Conservation (phyloP, 345 rosid genomes). For the Pistacia vera region DNA sequence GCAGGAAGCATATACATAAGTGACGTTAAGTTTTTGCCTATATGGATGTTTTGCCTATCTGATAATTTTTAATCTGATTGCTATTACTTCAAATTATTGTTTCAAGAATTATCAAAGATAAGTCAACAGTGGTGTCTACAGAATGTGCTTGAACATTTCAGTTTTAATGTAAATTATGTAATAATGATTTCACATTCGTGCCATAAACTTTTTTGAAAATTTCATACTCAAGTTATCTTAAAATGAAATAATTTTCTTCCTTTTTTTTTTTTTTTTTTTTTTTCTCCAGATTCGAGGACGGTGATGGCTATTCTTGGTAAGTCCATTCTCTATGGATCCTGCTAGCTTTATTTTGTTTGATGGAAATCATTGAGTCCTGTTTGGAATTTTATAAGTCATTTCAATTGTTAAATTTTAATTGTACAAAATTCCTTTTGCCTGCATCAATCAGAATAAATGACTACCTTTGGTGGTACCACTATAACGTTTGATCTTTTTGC, state of each 20-base stretch:
- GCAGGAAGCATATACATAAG: neutral
- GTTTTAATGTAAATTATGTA: neutral
- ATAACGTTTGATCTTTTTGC: neutral
- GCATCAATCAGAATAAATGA: too few relatives aligned
- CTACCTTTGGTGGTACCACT: neutral
- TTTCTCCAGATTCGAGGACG: slow-evolving; percentile 89
- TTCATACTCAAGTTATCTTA: neutral
- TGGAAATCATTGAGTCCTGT: neutral
- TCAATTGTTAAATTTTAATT: neutral
- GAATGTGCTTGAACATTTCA: neutral
- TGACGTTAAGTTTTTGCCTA: too few relatives aligned
- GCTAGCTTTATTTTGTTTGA: neutral
- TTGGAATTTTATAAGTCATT: neutral
- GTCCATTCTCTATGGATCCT: slow-evolving; percentile 17
- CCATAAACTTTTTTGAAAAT: neutral
- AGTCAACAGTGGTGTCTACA: neutral
- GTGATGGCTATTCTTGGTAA: slow-evolving; percentile 99
- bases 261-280: slow-evolving; percentile 21
- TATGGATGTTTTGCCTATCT: neutral
- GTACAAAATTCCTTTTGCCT: neutral
- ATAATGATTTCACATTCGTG: neutral
- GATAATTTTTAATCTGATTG: neutral
- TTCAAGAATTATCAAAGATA: neutral
- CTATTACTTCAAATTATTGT: neutral
- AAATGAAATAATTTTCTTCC: neutral